These are phyloP conservation scores for Colletotrichum euphorbiae DNA, from an alignment of 2,329 filamentous ascomycete genomes.

Conservation along the genomic window DNA sequence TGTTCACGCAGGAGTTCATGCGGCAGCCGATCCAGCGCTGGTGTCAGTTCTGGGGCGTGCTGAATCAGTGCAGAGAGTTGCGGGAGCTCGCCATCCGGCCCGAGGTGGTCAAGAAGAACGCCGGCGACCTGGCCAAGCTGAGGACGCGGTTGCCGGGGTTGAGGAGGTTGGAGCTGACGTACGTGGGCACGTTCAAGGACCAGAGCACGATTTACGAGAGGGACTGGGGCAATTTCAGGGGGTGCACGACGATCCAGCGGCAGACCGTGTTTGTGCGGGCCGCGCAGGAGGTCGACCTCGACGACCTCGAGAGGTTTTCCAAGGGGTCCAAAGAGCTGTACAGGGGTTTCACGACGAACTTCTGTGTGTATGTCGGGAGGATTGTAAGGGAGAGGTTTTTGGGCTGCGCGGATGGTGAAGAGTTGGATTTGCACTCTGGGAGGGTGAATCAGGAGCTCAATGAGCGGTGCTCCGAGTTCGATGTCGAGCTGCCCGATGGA, in stretches of 20 bases:
- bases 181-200: constrained; percentile 19
- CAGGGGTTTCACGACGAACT: constrained; percentile 32
- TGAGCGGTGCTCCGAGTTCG: not conserved
- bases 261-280: constrained; percentile 10
- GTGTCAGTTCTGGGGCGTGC: constrained; percentile 32
- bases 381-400: constrained; percentile 25
- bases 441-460: not conserved
- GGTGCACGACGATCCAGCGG: not conserved
- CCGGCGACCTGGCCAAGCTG: constrained; percentile 13
- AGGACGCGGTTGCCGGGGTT: constrained; percentile 3
- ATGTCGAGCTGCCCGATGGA: constrained; percentile 21
- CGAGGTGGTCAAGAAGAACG: constrained; percentile 15
- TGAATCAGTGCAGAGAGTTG: constrained; percentile 28
- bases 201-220: not conserved
- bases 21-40: constrained; percentile 16
- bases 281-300: constrained; percentile 8
- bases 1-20: not conserved
- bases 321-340: constrained; percentile 13
- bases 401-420: not conserved
- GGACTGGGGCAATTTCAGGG: not conserved
- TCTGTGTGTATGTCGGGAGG: constrained; percentile 19
- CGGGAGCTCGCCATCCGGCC: constrained; percentile 21
- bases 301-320: not conserved
- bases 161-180: constrained; percentile 21
- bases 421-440: not conserved